Base-by-base conservation (phyloP, 2,329 filamentous ascomycete species). In the Ilyonectria mors-panacis region DNA sequence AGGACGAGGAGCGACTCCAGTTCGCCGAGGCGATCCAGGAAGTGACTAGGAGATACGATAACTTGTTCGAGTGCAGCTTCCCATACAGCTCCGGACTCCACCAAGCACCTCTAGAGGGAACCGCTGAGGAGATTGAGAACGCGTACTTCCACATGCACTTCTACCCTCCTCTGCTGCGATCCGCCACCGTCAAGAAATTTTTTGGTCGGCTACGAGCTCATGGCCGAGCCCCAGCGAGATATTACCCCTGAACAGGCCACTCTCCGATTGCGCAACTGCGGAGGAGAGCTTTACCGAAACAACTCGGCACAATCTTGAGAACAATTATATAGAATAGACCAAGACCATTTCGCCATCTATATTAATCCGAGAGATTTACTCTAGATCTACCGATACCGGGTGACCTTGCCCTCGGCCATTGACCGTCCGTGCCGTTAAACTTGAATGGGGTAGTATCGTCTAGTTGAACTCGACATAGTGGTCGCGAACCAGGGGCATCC, bases 141-240 rank as follows among this genome's bases (percentile, higher is more conserved):
- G 94, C 93, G 73, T 95, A 97, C 81, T 91, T 99, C 78, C 96
- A 99, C 81, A 92, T 99, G 85, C 96, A 99, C 83, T 99, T 99
- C 81, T 98, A 98, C 80, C 96, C 96, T 47, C 96, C 96, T 13
- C 86, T 99, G 53, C 86, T 99, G 70, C 91, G 96, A 63, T 97
- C 94, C 53, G 95, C 96, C 2, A 97, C 94, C 0, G 95, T 99
- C 53, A 91, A 93, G 74, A 99, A 99, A 84, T 99, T 98, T 98
- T 83, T 82, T 98, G 59, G 96, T 99, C 37, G 96, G 96, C 0
- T 98, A 97, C 79, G 96, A 99, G 83, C 87, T 99, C 82, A 90
- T 99, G 89, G 96, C 93, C 2, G 96, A 99, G 83, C 95, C 96
- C n/a, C 96, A 99, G 82, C 89, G 96, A 66, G 96, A 99, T 79